Evolutionary conservation across 1,139 yeast species (phyloP).

Genomic region (Saccharomyces pastorianus): DNA sequence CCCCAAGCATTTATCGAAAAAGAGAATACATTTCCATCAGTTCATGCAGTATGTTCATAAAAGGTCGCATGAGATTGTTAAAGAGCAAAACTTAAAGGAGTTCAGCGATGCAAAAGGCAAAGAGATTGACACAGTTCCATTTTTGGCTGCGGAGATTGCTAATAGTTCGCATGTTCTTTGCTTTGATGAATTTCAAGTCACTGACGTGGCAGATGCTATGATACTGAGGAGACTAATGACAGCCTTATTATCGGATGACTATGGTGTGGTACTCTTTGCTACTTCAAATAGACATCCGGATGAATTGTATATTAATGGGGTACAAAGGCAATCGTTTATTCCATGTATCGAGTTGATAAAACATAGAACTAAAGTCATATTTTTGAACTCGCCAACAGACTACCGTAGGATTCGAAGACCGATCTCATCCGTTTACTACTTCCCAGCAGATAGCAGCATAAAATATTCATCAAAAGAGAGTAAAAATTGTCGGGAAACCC

Average conservation of each 20-base stretch:
- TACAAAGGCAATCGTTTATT: conserved; percentile 81
- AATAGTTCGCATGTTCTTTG: conserved; percentile 69
- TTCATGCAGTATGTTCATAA: conserved; percentile 93
- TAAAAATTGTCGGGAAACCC: conserved; percentile 48
- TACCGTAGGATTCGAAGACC: conserved; percentile 86
- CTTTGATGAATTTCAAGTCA: conserved; percentile 92
- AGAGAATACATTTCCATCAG: conserved; percentile 86
- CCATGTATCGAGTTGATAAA: conserved; percentile 85
- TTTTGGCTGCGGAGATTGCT: conserved; percentile 78
- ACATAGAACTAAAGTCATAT: conserved; percentile 64
- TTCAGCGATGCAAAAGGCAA: conserved; percentile 36
- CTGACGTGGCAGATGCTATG: conserved; percentile 99
- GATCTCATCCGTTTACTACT: conserved; percentile 68
- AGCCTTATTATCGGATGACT: conserved; percentile 52
- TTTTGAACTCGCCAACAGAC: conserved; percentile 84
- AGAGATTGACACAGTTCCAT: conserved; percentile 77
- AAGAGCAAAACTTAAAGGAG: conserved; percentile 23
- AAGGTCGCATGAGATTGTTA: conserved; percentile 60
- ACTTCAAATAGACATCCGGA: conserved; percentile 94
- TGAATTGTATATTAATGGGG: conserved; percentile 85
- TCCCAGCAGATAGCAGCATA: conserved; percentile 55
- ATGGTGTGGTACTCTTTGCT: conserved; percentile 82
- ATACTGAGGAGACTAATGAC: conserved; percentile 66
- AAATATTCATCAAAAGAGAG: conserved; percentile 45
- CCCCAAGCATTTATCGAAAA: conserved; percentile 67